Evolutionary conservation across 2,329 filamentous ascomycete species (phyloP), one percentile per base, ranked within the genome.

Genomic region (Xylogone sp.): DNA sequence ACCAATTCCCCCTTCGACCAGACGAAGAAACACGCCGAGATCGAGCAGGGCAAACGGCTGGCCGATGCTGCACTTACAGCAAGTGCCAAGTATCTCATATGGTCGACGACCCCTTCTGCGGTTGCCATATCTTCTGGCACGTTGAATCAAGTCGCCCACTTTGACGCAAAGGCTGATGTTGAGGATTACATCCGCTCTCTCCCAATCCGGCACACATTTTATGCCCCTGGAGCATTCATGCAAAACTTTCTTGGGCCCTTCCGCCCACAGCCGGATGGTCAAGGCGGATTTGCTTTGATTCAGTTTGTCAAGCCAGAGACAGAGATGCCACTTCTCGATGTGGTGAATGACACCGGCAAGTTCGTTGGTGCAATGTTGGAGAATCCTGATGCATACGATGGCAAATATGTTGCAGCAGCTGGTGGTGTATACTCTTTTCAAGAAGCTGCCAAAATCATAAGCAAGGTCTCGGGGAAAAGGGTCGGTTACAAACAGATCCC

Each of bases 161-260:
- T 51, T 45, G 3, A 12, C 13, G 66, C 64, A 29, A 71, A 71
- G 56, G 45, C 57, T 1, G 55, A 44, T 1, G 62, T 68, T 16
- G 68, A 71, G 27, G 58, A 62, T 21, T 59, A 56, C 2, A 60
- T 62, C 18, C 70, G 73, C 12, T 52, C 56, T 0, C 57, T 74
- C 2, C 67, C 66, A 0, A 63, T 78, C 3, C 69, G 71, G 5
- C 69, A 68, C 31, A 69, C 77, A 0, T 78, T 77, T 60, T 69
- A 75, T 53, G 64, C 69, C 1, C 72, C 74, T 0, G 76, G 66
- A 0, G 66, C 65, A 22, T 81, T 77, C 53, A 78, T 77, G 24
- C 24, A 5, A 5, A 6, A 6, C 24, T 5, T 27, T 6, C 5
- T 27, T 10, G 24, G 24, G 24, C 5, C 24, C 10, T 6, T 51